Percentiles rank a stretch among this genome's conserved stretches.
phyloP scores from a whole-genome alignment of 768 basidiomycete species.

The Candolleomyces aberdarensis region DNA sequence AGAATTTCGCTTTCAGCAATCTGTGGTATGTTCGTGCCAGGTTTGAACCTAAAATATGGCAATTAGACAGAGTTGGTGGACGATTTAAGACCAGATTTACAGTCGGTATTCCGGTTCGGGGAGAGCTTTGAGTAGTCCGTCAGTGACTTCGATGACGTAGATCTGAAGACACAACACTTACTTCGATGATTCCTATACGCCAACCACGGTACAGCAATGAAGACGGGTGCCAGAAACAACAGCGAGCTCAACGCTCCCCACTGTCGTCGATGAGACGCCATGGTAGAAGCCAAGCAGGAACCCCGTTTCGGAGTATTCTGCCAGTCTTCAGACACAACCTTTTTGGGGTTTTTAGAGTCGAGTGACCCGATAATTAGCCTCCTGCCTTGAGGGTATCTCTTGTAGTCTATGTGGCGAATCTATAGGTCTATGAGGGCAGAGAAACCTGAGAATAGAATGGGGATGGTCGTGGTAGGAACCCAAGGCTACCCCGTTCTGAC shows the following conservation, averaged over 20 bases:
- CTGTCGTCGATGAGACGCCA: conserved; percentile 24
- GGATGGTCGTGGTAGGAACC: too few relatives aligned
- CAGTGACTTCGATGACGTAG: background rate
- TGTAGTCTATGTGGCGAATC: too few relatives aligned
- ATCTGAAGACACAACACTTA: conserved; percentile 22
- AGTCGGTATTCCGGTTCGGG: conserved; percentile 52
- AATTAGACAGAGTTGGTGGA: background rate
- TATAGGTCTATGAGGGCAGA: too few relatives aligned
- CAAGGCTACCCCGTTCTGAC: too few relatives aligned
- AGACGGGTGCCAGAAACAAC: conserved; percentile 49
- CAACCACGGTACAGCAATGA: conserved; percentile 46
- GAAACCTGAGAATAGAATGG: too few relatives aligned
- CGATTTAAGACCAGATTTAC: conserved; percentile 30
- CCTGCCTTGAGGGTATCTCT: too few relatives aligned
- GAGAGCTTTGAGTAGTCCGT: conserved; percentile 39
- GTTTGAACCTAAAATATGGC: conserved; percentile 33
- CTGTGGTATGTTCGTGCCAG: conserved; percentile 58
- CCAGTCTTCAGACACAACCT: background rate
- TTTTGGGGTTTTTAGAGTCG: background rate
- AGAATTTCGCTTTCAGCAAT: conserved; percentile 72
- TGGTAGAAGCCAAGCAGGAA: conserved; percentile 13
- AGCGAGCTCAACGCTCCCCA: conserved; percentile 65
- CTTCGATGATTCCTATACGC: conserved; percentile 49
- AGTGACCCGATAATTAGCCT: too few relatives aligned
- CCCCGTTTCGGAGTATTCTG: background rate